Conservation (phyloP, 331 rosid genomes). For the Cydonia oblonga region DNA sequence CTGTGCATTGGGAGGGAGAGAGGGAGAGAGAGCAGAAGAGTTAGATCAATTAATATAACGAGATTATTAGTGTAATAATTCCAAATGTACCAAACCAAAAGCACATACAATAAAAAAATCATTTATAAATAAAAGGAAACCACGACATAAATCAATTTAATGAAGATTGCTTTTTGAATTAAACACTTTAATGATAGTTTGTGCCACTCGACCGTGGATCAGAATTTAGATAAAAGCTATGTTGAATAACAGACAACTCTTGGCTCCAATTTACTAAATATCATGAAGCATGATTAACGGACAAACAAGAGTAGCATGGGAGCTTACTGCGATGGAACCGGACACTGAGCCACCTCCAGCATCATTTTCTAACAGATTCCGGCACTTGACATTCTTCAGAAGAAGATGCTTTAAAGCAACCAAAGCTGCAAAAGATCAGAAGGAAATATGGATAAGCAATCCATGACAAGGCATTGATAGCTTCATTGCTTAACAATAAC, state of each 20-base stretch:
- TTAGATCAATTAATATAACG: neutral
- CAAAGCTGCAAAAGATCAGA: constrained; percentile 52
- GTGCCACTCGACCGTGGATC: neutral
- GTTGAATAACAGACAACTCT: neutral
- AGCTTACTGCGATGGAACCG: constrained; percentile 60
- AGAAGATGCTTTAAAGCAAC: constrained; percentile 84
- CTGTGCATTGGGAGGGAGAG: constrained; percentile 33
- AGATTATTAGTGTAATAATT: neutral
- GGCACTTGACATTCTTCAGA: constrained; percentile 81
- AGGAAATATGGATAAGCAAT: constrained; percentile 1
- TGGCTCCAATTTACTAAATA: neutral
- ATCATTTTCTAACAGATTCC: constrained; percentile 91
- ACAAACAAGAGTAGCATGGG: constrained; percentile 7
- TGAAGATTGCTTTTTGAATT: neutral
- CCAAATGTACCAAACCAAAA: neutral
- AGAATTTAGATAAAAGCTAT: neutral
- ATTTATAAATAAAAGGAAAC: neutral
- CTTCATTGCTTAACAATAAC: constrained; percentile 6
- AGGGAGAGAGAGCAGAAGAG: neutral
- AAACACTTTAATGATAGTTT: neutral
- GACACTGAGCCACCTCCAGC: constrained; percentile 90
- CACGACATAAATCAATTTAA: neutral
- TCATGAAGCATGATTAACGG: neutral
- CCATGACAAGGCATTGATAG: neutral
- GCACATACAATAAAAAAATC: neutral